Evolutionary conservation across 2,329 filamentous ascomycete genomes (phyloP), one percentile per base, ranked within the genome.

Genomic region (Aspergillus nomiae): DNA sequence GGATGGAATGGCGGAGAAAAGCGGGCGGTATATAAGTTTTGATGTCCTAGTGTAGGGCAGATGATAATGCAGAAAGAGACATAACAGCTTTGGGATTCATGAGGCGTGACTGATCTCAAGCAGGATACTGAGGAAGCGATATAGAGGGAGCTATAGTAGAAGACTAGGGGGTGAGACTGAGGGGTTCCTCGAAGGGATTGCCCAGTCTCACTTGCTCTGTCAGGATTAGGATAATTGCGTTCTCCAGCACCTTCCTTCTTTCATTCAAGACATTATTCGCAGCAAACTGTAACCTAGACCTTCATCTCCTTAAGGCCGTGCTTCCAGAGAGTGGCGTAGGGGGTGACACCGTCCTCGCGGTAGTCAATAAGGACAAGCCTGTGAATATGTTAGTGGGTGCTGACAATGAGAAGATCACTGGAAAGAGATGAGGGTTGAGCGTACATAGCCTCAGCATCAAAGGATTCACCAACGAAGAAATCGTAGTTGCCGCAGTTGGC

Each of bases 401-500:
- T 51, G 10, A 28, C 5, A 5, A 55, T n/a, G 30, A 10, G 12
- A 34, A 19, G 16, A 30, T 43, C n/a, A 1, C 34, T 30, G 38
- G 38, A 24, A 10, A 56, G 32, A 24, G n/a, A 50, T 51, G 48
- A 34, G 50, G 28, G 64, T 43, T 64, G 38, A 60, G 87, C 91
- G 76, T 84, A 95, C 95, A 97, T 96, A 85, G 90, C 94, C 76
- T 97, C 92, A 73, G 91, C 89, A 82, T 96, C 88, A 92, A 96
- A 96, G 73, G 88, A 90, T 86, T 95, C 90, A 83, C 94, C 94
- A 73, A 91, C 92, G 82, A 91, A 91, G 83, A 97, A 94, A 81
- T 98, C 94, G 81, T 90, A 96, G 85, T 98, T 92, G 85, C 96
- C 94, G 87, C 97, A 97, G 84, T 92, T 94, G 79, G 90, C 84